Conservation (phyloP, 371 early-diverging fungal genomes). For the Mucor saturninus region DNA sequence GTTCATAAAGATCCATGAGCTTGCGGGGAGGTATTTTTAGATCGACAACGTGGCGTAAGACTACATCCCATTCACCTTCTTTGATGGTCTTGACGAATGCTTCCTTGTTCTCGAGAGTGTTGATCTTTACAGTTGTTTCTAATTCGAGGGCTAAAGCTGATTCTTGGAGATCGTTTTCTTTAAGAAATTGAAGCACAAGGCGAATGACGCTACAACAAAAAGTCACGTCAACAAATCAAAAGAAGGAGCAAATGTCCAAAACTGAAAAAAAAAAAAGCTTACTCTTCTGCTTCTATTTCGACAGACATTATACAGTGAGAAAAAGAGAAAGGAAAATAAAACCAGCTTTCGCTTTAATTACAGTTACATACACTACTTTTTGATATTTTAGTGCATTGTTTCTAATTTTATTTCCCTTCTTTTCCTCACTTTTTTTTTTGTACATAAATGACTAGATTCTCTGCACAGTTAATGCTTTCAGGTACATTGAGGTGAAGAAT, state of each 20-base stretch:
- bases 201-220: slow-evolving; percentile 23
- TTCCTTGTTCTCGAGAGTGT: slow-evolving; percentile 84
- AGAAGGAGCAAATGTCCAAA: background rate
- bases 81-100: slow-evolving; percentile 75
- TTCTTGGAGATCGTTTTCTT: slow-evolving; percentile 83
- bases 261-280: background rate
- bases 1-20: slow-evolving; percentile 88
- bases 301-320: slow-evolving; percentile 22
- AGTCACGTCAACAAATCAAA: no score
- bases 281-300: slow-evolving; percentile 40
- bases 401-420: background rate
- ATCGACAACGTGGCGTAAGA: slow-evolving; percentile 71
- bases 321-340: background rate
- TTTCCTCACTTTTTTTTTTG: background rate
- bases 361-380: no score
- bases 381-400: no score
- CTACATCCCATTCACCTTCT: slow-evolving; percentile 88
- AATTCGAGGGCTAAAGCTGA: slow-evolving; percentile 82
- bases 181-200: slow-evolving; percentile 90
- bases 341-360: no score
- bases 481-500: background rate
- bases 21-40: slow-evolving; percentile 73
- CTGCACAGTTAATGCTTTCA: background rate
- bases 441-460: background rate
- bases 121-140: slow-evolving; percentile 82